Evolutionary conservation across 2,329 filamentous ascomycete genomes (phyloP), one percentile per base, ranked within the genome.

Genomic region (Tricladium varicosporioides): DNA sequence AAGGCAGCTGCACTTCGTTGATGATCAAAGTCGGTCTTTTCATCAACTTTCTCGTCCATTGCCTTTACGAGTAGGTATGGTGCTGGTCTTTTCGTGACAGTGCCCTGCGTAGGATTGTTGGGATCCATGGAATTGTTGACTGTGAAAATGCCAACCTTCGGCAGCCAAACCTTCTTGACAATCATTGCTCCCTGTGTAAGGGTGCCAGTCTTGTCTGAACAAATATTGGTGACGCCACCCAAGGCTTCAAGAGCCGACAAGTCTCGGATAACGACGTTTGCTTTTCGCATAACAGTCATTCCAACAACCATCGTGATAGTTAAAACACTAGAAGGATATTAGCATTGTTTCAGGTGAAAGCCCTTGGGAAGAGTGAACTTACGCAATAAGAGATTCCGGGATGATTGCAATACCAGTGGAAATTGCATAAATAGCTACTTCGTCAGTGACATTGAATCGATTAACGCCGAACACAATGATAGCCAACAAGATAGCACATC

Each of bases 141-240:
- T 2, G 74, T 77, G 67, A 82, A 77, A 15, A 77, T 77, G 2
- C 80, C 80, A 27, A 75, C 72, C 13, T 74, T 75, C 2, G 81
- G 80, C 13, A 85, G 74, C 78, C 80, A 83, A 1, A 77, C 80
- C 60, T 80, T 81, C 44, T 80, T 75, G 5, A 81, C 78, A n/a
- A 85, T 77, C 82, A 85, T 85, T 61, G 81, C 81, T 16, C 67
- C 68, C 57, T 70, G 63, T 5, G 86, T 89, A 56, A 89, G 73
- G 0, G 86, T 89, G 1, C 88, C 88, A 0, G 88, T 92, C 75
- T 91, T 92, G 70, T 92, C 88, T 0, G 87, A 90, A 70, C 88
- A 91, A 44, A 92, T 86, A 10, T 89, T 82, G 0, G 86, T 88
- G 1, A 91, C 87, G 0, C 85, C 80, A 0, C 88, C 88, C 0